Conservation (phyloP, 768 basidiomycete genomes). For the Tricholomella constricta region DNA sequence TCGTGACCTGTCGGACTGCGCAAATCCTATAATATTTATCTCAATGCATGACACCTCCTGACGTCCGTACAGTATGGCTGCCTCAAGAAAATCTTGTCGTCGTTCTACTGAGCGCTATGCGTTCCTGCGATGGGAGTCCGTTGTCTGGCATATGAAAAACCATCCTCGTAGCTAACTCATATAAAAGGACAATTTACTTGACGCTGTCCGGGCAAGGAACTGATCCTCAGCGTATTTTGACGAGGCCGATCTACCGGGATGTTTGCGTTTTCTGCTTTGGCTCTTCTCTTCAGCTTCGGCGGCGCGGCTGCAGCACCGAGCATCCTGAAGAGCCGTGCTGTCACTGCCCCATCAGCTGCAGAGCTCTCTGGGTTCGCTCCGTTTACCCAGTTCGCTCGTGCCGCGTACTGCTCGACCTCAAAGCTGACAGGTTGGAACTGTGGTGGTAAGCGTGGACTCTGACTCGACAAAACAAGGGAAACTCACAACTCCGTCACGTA, state of each 20-base stretch:
- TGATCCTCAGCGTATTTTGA: background rate
- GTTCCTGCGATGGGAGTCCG: background rate
- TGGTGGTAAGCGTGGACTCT: conserved; percentile 36
- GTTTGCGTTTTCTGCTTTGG: conserved; percentile 7
- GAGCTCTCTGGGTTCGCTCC: conserved; percentile 43
- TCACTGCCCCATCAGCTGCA: conserved; percentile 26
- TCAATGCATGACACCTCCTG: background rate
- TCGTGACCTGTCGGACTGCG: background rate
- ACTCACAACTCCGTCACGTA: conserved; percentile 4
- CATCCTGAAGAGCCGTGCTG: conserved; percentile 16
- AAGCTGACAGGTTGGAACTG: conserved; percentile 44
- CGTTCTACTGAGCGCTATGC: background rate
- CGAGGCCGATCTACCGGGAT: background rate
- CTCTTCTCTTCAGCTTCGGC: conserved; percentile 4
- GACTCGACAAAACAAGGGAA: background rate
- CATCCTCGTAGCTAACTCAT: background rate
- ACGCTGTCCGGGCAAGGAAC: background rate
- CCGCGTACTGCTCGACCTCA: conserved; percentile 50
- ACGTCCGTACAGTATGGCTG: background rate
- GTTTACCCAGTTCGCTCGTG: conserved; percentile 54
- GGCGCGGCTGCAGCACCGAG: conserved; percentile 14
- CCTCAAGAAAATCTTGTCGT: background rate
- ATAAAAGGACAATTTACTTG: background rate
- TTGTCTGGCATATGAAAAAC: conserved; percentile 17
- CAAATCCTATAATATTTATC: background rate